Conservation (phyloP, 305 asterid genomes). For the Plantago rigida region DNA sequence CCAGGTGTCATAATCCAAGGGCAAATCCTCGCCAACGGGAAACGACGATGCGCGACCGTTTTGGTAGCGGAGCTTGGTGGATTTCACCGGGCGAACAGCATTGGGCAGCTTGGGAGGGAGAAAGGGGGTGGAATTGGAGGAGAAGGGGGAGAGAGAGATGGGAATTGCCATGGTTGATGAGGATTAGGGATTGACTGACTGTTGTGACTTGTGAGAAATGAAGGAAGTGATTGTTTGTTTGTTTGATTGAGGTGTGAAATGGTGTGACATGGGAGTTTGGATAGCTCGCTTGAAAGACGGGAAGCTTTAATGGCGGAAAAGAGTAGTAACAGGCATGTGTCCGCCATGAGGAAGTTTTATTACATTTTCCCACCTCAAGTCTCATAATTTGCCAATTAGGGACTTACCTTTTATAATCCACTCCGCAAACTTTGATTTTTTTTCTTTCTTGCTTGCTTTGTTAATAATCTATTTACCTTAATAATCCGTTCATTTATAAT, state of each 20-base stretch:
- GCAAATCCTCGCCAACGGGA: conserved; percentile 65
- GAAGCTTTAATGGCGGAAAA: not conserved
- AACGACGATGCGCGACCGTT: conserved; percentile 25
- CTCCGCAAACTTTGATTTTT: too few species aligned
- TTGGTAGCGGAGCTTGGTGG: conserved; percentile 24
- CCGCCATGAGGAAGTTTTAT: not conserved
- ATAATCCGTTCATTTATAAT: too few species aligned
- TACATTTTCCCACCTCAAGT: too few species aligned
- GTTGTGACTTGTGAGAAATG: too few species aligned
- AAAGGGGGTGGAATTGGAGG: conserved; percentile 27
- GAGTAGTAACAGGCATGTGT: not conserved
- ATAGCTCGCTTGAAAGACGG: not conserved
- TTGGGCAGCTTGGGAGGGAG: not conserved
- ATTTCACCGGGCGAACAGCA: conserved; percentile 19
- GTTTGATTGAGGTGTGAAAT: too few species aligned
- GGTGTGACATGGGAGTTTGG: not conserved
- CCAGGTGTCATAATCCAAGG: conserved; percentile 62
- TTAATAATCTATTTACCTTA: too few species aligned
- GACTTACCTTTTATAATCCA: too few species aligned
- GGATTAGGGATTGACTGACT: not conserved
- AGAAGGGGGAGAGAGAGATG: conserved; percentile 25
- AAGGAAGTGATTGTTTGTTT: too few species aligned
- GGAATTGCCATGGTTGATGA: conserved; percentile 30
- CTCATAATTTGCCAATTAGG: too few species aligned
- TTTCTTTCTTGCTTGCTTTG: too few species aligned